phyloP scores from a whole-genome alignment of 2,329 filamentous ascomycete genomes.

The Orbilia oligospora region DNA sequence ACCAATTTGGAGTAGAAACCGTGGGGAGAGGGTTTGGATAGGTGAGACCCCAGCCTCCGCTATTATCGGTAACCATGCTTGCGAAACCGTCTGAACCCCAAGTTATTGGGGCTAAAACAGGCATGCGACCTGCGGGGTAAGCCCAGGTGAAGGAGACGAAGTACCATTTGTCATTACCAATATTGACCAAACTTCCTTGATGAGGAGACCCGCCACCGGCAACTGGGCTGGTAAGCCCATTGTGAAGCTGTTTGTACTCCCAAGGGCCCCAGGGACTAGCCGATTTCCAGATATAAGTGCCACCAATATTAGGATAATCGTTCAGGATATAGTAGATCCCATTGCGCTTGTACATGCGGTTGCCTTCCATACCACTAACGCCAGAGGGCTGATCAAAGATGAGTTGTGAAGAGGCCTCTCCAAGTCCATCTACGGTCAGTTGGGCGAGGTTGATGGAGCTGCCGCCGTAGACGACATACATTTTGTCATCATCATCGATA shows the following conservation, averaged over 20 bases:
- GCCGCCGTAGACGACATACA: slow-evolving; percentile 74
- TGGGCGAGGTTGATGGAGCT: slow-evolving; percentile 71
- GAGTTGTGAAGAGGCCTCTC: slow-evolving; percentile 68
- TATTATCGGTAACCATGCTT: slow-evolving; percentile 34
- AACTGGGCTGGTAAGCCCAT: slow-evolving; percentile 69
- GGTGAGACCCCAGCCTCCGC: slow-evolving; percentile 31
- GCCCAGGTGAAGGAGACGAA: slow-evolving; percentile 73
- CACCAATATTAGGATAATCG: slow-evolving; percentile 68
- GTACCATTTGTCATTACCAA: slow-evolving; percentile 72
- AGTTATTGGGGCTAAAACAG: slow-evolving; percentile 72
- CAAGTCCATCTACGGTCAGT: slow-evolving; percentile 70
- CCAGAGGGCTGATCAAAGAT: slow-evolving; percentile 67
- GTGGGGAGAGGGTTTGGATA: slow-evolving; percentile 64
- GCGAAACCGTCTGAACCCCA: slow-evolving; percentile 66
- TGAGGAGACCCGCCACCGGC: slow-evolving; percentile 70
- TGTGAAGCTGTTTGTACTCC: slow-evolving; percentile 68
- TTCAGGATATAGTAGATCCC: slow-evolving; percentile 73
- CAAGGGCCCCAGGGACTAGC: slow-evolving; percentile 72
- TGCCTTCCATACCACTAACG: slow-evolving; percentile 70
- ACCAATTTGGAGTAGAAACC: slow-evolving; percentile 64
- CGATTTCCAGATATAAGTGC: slow-evolving; percentile 71
- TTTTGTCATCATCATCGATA: slow-evolving; percentile 74
- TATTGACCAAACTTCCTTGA: slow-evolving; percentile 73
- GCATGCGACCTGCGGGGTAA: slow-evolving; percentile 73
- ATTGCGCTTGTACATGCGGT: slow-evolving; percentile 73